A percentile compares a stretch with the other conserved stretches of the same genome.
Conservation (phyloP, 2,329 filamentous ascomycete genomes). For the Dryadomyces sulphureus region DNA sequence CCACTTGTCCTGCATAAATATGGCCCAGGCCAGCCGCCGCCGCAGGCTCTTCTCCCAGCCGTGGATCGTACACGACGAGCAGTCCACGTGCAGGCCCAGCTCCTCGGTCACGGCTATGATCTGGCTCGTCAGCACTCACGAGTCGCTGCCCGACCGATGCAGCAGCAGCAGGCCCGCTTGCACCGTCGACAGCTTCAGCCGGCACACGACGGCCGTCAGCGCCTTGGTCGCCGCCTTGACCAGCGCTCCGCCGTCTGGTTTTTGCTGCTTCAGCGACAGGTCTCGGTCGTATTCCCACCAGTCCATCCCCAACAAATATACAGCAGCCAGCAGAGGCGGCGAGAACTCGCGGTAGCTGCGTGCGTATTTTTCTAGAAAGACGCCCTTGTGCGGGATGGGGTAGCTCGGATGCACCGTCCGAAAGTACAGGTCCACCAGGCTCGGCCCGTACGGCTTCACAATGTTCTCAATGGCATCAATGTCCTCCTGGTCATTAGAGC, state of each 20-base stretch:
- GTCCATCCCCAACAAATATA: slow-evolving; percentile 64
- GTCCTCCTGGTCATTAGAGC: neutral
- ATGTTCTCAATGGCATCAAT: slow-evolving; percentile 18
- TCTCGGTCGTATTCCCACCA: slow-evolving; percentile 64
- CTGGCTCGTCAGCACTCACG: slow-evolving; percentile 76
- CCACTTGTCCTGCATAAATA: slow-evolving; percentile 93
- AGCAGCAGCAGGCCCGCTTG: slow-evolving; percentile 64
- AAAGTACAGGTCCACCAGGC: slow-evolving; percentile 70
- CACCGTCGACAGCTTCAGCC: slow-evolving; percentile 68
- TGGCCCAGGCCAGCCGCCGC: slow-evolving; percentile 75
- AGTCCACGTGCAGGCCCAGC: slow-evolving; percentile 78
- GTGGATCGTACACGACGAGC: slow-evolving; percentile 73
- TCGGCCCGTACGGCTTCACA: slow-evolving; percentile 62
- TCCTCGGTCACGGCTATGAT: slow-evolving; percentile 78
- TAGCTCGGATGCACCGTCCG: slow-evolving; percentile 66
- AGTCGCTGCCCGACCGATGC: slow-evolving; percentile 58
- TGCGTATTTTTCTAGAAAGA: slow-evolving; percentile 64
- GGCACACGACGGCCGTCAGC: slow-evolving; percentile 63
- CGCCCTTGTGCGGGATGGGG: slow-evolving; percentile 68
- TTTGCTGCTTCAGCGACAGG: too few relatives aligned
- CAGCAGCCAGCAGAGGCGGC: slow-evolving; percentile 60
- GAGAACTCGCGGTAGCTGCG: slow-evolving; percentile 60
- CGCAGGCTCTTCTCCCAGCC: slow-evolving; percentile 74
- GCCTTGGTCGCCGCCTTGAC: slow-evolving; percentile 43
- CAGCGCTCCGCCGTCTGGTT: slow-evolving; percentile 56